These are phyloP conservation scores for Prunus armeniaca DNA, from an alignment of 306 rosid species.

Conservation along the genomic window DNA sequence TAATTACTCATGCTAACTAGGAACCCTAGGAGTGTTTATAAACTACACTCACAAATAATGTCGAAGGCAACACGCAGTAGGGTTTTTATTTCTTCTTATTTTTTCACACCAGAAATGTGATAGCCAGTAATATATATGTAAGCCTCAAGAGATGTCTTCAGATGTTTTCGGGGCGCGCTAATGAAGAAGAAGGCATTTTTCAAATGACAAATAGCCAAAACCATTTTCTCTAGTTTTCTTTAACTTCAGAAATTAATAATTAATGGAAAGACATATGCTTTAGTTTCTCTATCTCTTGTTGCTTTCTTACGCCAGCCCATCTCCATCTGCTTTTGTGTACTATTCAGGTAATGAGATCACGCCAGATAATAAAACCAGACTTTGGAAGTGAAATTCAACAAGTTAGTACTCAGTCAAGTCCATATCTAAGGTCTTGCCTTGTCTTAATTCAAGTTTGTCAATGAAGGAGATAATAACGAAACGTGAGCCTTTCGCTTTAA, in stretches of 20 bases:
- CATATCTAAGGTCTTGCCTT: not conserved
- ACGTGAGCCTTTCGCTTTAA: too few relatives aligned
- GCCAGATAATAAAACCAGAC: not conserved
- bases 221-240: too few relatives aligned
- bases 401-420: too few relatives aligned
- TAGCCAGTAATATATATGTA: not conserved
- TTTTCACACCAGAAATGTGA: not conserved
- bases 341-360: not conserved
- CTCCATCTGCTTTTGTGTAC: not conserved
- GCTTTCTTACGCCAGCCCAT: not conserved
- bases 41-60: not conserved
- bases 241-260: too few relatives aligned
- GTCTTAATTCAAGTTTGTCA: not conserved
- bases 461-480: not conserved
- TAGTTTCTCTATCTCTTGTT: too few relatives aligned
- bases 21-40: not conserved
- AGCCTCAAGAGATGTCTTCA: not conserved
- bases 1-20: not conserved
- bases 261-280: too few relatives aligned
- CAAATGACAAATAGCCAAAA: not conserved
- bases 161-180: not conserved
- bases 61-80: not conserved
- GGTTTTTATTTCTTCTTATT: not conserved
- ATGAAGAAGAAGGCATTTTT: not conserved
- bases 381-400: not conserved